Evolutionary conservation across 495 filamentous ascomycete species (phyloP), one percentile per base, ranked within the genome.

Genomic region (Hypoxylon cercidicola): DNA sequence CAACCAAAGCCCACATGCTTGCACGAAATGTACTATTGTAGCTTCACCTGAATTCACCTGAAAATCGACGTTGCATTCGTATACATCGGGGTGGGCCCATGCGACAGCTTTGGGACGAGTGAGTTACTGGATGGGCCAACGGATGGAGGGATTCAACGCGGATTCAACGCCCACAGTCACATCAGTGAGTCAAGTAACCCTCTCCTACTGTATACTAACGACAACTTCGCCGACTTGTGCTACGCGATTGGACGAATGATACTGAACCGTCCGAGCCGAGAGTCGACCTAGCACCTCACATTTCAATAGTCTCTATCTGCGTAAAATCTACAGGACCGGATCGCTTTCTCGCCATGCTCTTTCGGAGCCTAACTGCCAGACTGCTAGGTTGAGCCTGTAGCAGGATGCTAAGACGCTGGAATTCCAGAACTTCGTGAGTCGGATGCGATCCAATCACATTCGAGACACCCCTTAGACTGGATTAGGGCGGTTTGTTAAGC

Each of bases 261-360:
- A 49, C 25, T 55, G 48, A 44, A 60, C 50, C 23, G 60, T 63
- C 55, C 60, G 55, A 68, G 60, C 60, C 65, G 65, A 68, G 55
- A 13, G 30, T 60, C 47, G 65, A 63, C 68, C 56, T 49, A 65
- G 60, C 45, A 66, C 56, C 62, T 73, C 50, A 57, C n/a, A 63
- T 62, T 71, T 71, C 70, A 65, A 73, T 73, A 73, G 70, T 73
- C 40, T 62, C 63, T 72, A 66, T 69, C 58, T 50, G 62, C 63
- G 51, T 58, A 51, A 47, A 16, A 32, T 40, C 18, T 12, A 25
- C 18, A 55, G 49, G 55, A 28, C 20, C 47, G 44, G 49, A 59
- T 59, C 13, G 34, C 15, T 46, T 46, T 34, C 12, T 49, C 48
- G 34, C 47, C 30, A 54, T 20, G 41, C 35, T 40, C 25, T 52